Percentiles rank a stretch among this genome's conserved stretches.
Evolutionary conservation across 306 rosid genomes (phyloP).

Genomic region (Spatholobus suberectus): DNA sequence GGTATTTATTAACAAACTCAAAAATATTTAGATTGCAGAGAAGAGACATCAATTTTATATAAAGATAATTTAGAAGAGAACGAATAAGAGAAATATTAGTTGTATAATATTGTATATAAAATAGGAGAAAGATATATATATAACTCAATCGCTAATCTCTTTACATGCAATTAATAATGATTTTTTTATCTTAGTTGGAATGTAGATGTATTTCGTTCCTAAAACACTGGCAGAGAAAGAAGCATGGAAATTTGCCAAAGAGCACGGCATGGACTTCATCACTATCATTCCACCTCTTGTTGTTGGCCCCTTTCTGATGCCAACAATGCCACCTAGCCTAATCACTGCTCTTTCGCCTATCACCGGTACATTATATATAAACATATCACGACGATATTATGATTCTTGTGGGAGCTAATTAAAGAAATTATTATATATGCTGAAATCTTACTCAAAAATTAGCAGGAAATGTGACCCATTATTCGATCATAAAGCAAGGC

Average conservation of each 20-base stretch:
- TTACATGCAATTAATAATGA: too few relatives aligned
- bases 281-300: constrained; percentile 70
- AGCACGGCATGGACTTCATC: constrained; percentile 58
- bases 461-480: constrained; percentile 67
- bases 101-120: too few relatives aligned
- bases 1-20: too few relatives aligned
- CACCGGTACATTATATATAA: constrained; percentile 38
- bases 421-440: neutral
- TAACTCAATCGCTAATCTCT: too few relatives aligned
- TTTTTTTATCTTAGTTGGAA: too few relatives aligned
- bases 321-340: constrained; percentile 73
- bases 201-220: constrained; percentile 74
- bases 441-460: neutral
- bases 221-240: constrained; percentile 80
- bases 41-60: too few relatives aligned
- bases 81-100: too few relatives aligned
- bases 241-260: constrained; percentile 74
- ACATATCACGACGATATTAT: too few relatives aligned
- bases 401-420: neutral
- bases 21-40: too few relatives aligned
- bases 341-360: constrained; percentile 65
- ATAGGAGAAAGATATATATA: too few relatives aligned
- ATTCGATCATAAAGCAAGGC: constrained; percentile 68
- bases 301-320: constrained; percentile 64
- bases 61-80: too few relatives aligned